phyloP scores from a whole-genome alignment of 768 basidiomycete species.

The Trametes villosa region DNA sequence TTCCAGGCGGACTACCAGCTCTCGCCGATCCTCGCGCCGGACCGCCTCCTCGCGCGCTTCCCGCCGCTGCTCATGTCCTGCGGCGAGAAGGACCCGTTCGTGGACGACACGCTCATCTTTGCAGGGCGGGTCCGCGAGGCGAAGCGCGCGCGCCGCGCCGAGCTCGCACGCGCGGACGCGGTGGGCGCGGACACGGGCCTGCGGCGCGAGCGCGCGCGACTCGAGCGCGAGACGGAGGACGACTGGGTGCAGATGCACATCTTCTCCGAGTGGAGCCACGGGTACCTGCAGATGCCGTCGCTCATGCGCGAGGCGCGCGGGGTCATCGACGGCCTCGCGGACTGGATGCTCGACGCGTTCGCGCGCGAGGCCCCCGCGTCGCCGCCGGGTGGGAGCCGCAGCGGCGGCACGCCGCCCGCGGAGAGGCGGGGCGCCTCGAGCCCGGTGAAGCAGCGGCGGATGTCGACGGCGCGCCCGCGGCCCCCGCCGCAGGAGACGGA shows the following conservation, averaged over 20 bases:
- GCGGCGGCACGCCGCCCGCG: neutral
- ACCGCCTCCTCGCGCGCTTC: slow-evolving; percentile 84
- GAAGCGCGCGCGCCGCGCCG: slow-evolving; percentile 79
- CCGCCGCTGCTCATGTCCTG: slow-evolving; percentile 93
- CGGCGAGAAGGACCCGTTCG: slow-evolving; percentile 92
- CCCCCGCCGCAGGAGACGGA: slow-evolving; percentile 8
- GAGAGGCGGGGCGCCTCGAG: slow-evolving; percentile 5
- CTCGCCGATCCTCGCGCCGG: slow-evolving; percentile 91
- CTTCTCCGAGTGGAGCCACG: slow-evolving; percentile 96
- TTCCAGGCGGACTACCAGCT: slow-evolving; percentile 95
- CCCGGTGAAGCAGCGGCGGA: slow-evolving; percentile 8
- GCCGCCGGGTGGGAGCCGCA: neutral
- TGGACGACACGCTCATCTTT: slow-evolving; percentile 97
- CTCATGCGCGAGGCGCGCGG: slow-evolving; percentile 82
- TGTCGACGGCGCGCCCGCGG: slow-evolving; percentile 5
- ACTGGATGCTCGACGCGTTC: slow-evolving; percentile 91
- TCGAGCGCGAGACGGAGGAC: slow-evolving; percentile 76
- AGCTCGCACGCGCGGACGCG: slow-evolving; percentile 64
- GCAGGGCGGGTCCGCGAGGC: slow-evolving; percentile 95
- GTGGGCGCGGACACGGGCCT: slow-evolving; percentile 64
- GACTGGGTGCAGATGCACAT: slow-evolving; percentile 96
- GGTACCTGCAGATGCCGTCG: slow-evolving; percentile 92
- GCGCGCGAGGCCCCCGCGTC: neutral
- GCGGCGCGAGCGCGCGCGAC: slow-evolving; percentile 61
- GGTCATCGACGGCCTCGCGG: slow-evolving; percentile 81